Conservation (phyloP, 2,329 filamentous ascomycete genomes). For the Aschersonia sp. region DNA sequence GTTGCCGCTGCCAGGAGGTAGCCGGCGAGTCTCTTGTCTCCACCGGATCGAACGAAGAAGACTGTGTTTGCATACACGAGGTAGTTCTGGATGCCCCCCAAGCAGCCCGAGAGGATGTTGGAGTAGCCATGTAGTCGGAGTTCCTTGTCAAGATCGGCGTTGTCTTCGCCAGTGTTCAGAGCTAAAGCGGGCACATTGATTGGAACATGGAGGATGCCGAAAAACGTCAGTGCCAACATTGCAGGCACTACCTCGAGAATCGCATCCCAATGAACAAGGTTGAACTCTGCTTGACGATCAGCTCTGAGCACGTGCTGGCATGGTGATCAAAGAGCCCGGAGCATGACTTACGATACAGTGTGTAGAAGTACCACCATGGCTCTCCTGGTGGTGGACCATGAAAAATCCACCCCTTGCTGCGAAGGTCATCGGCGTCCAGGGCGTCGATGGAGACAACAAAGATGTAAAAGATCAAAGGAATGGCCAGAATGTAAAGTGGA, state of each 20-base stretch:
- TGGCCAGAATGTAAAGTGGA: slow-evolving; percentile 70
- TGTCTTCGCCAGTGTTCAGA: slow-evolving; percentile 81
- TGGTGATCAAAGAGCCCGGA: slow-evolving; percentile 4
- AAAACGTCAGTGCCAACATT: slow-evolving; percentile 95
- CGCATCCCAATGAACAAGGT: slow-evolving; percentile 69
- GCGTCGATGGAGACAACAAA: slow-evolving; percentile 56
- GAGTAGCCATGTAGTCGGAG: slow-evolving; percentile 86
- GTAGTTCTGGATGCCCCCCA: slow-evolving; percentile 91
- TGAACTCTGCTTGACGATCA: slow-evolving; percentile 45
- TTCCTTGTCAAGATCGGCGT: slow-evolving; percentile 81
- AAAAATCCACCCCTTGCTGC: slow-evolving; percentile 79
- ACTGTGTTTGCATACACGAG: slow-evolving; percentile 95
- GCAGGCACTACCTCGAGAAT: slow-evolving; percentile 76
- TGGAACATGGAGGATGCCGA: slow-evolving; percentile 89
- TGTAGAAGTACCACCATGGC: slow-evolving; percentile 97
- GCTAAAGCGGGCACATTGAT: slow-evolving; percentile 95
- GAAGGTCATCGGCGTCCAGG: slow-evolving; percentile 52
- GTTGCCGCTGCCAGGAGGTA: slow-evolving; percentile 72
- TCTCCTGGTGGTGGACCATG: slow-evolving; percentile 69
- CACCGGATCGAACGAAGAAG: slow-evolving; percentile 90
- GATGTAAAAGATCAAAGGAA: slow-evolving; percentile 66
- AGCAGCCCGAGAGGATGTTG: slow-evolving; percentile 75
- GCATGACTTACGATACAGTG: slow-evolving; percentile 65
- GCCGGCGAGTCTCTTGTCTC: slow-evolving; percentile 73
- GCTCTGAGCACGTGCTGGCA: background rate